Conservation (phyloP, 2,329 filamentous ascomycete genomes). For the Dissoconium aciculare region DNA sequence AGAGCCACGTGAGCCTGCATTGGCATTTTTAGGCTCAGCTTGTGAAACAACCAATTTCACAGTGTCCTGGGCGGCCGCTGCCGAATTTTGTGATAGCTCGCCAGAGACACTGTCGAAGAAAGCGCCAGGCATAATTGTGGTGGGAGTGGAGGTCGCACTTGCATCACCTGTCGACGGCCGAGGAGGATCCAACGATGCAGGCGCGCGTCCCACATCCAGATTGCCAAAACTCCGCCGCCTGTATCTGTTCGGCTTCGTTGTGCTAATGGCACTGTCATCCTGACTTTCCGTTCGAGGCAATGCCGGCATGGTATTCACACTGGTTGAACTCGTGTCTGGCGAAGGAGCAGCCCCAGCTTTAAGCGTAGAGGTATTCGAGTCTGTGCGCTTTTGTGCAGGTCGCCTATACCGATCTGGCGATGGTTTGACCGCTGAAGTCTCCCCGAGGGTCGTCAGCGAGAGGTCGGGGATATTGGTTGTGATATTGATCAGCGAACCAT, state of each 20-base stretch:
- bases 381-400: slow-evolving; percentile 39
- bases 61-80: slow-evolving; percentile 9
- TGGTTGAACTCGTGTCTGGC: no score
- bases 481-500: slow-evolving; percentile 31
- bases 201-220: slow-evolving; percentile 29
- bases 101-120: slow-evolving; percentile 3
- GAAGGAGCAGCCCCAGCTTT: slow-evolving; percentile 9
- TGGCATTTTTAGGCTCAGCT: slow-evolving; percentile 11
- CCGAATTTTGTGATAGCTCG: slow-evolving; percentile 1
- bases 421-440: slow-evolving; percentile 44
- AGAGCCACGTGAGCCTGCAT: slow-evolving; percentile 22
- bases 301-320: no score
- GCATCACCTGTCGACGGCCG: slow-evolving; percentile 17
- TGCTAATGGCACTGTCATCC: slow-evolving; percentile 56
- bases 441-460: slow-evolving; percentile 38
- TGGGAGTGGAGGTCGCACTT: slow-evolving; percentile 17
- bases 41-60: slow-evolving; percentile 9
- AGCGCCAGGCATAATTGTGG: slow-evolving; percentile 23
- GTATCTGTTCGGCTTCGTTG: slow-evolving; percentile 60
- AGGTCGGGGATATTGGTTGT: slow-evolving; percentile 40
- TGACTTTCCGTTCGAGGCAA: slow-evolving; percentile 33
- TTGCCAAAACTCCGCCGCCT: slow-evolving; percentile 71
- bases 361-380: slow-evolving; percentile 30
- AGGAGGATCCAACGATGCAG: slow-evolving; percentile 12
- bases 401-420: slow-evolving; percentile 77